These are phyloP conservation scores for Aquilaria yunnanensis DNA, from an alignment of 345 rosid genomes.

Conservation along the genomic window DNA sequence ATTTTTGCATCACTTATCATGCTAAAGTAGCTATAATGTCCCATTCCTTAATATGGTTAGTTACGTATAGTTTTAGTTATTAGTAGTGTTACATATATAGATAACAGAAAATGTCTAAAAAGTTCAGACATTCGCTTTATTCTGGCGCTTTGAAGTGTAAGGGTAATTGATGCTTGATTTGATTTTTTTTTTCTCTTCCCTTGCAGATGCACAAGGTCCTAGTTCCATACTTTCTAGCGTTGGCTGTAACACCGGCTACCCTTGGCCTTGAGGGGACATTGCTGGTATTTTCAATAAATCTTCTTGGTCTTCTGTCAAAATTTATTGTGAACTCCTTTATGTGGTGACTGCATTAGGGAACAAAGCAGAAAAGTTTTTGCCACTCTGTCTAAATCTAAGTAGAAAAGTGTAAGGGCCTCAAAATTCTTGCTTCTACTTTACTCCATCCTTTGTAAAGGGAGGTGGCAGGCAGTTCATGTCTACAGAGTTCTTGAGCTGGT, in stretches of 20 bases:
- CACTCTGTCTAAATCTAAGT: not conserved
- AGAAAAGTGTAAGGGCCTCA: not conserved
- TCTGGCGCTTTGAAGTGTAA: no score
- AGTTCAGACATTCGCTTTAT: no score
- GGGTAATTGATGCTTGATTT: no score
- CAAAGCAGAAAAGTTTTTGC: not conserved
- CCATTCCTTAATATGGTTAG: no score
- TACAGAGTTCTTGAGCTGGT: not conserved
- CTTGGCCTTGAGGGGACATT: constrained; percentile 85
- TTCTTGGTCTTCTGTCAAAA: not conserved
- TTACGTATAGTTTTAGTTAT: no score
- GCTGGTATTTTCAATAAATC: constrained; percentile 38
- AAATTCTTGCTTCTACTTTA: not conserved
- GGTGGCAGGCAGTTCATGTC: not conserved
- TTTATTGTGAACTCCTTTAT: not conserved
- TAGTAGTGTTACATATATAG: no score
- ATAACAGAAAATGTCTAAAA: no score
- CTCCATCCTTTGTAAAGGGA: not conserved
- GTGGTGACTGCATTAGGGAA: not conserved
- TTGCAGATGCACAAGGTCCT: constrained; percentile 83
- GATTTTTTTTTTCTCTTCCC: not conserved
- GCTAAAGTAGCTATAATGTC: no score
- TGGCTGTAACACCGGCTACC: constrained; percentile 55
- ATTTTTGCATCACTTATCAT: no score
- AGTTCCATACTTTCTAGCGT: constrained; percentile 56